Base-by-base conservation (phyloP, 2,329 filamentous ascomycete genomes). In the Xylaria arbuscula region DNA sequence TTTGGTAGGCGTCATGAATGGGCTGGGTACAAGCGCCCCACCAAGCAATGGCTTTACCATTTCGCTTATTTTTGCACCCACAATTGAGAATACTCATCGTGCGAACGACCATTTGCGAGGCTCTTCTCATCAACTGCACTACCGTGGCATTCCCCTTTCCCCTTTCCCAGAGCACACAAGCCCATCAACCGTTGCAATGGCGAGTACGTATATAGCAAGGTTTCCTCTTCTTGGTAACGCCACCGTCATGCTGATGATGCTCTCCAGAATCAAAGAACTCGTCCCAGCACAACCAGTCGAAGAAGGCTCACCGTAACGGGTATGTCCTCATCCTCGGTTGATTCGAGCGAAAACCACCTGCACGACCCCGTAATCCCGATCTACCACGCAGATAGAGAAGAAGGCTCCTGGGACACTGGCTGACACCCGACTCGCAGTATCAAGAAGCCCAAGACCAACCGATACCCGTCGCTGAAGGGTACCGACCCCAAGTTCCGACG, bases 241-340 rank as follows among this genome's bases (percentile, higher is more conserved):
- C 36, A 34, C 10, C 2, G 0, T 17, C 5, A 38, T 73, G 72
- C 76, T 82, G 62, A 81, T 73, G 64, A 57, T 68, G 66, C 40
- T 47, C 64, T 47, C 67, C 83, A 98, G 94, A 98, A 90, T 98
- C 96, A 81, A 98, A 98, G 94, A 98, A 98, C 92, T 97, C 93
- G 87, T 98, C 95, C 81, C 95, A 98, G 90, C 94, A 98, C 88
- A 98, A 98, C 88, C 92, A 96, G 91, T 90, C 89, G 84, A 92
- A 92, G 89, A 99, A 99, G 93, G 94, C 94, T 87, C 96, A 99
- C 92, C 91, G 92, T 83, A 99, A 99, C 89, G 96, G 96, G 95
- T 98, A 92, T 80, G 91, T 87, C 69, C 34, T 51, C 48, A 58
- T 40, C 69, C 34, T 51, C 48, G 55, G 36, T 51, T 55, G 51